These are phyloP conservation scores for Aegilops bicornis DNA, from an alignment of 176 grass and related monocot genomes.

Conservation along the genomic window DNA sequence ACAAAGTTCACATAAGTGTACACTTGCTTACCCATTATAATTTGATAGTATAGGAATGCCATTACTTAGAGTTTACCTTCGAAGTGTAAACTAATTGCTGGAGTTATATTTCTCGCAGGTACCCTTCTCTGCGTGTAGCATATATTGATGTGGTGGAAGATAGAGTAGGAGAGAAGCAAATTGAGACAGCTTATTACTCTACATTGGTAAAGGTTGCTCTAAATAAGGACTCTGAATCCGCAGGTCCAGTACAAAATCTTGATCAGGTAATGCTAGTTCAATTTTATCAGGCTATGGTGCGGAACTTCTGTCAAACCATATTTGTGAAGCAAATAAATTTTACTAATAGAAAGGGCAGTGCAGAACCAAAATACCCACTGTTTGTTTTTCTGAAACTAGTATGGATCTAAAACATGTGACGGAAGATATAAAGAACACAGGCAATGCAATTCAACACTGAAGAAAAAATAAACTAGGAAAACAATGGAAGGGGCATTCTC, in stretches of 20 bases:
- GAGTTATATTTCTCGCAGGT: constrained; percentile 44
- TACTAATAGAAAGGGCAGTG: neutral
- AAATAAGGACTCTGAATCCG: constrained; percentile 61
- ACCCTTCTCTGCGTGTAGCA: constrained; percentile 95
- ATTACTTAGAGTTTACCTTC: neutral
- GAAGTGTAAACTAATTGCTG: constrained; percentile 16
- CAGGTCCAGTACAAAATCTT: constrained; percentile 72
- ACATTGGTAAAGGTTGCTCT: constrained; percentile 86
- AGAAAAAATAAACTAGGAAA: constrained; percentile 12
- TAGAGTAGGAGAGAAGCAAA: constrained; percentile 63
- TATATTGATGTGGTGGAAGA: constrained; percentile 90
- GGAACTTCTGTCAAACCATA: constrained; percentile 18
- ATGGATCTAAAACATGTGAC: neutral
- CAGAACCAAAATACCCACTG: neutral
- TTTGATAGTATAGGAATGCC: neutral
- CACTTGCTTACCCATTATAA: constrained; percentile 3
- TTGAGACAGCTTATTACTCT: constrained; percentile 86
- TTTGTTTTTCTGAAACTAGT: neutral
- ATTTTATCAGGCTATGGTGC: neutral
- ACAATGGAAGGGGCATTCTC: neutral
- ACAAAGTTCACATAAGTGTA: neutral
- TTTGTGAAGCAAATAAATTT: neutral
- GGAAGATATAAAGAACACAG: neutral
- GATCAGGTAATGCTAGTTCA: constrained; percentile 66
- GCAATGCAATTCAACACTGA: neutral